Conservation (phyloP, 2,329 filamentous ascomycete species). For the Monascus ruber region DNA sequence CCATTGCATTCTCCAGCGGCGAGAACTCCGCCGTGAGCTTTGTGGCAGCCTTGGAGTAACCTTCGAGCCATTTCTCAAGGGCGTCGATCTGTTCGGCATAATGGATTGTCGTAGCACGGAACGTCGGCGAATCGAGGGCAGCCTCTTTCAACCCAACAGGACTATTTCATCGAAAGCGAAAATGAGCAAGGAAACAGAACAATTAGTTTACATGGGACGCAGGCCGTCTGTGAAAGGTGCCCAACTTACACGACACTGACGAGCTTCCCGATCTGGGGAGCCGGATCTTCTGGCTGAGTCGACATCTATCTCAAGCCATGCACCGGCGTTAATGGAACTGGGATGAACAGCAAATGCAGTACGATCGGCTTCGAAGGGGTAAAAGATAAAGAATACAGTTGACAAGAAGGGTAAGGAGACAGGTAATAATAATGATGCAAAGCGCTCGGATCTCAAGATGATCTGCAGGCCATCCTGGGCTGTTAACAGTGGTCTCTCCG, state of each 20-base stretch:
- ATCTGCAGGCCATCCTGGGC: no score
- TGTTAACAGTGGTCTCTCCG: no score
- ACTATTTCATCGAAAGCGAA: constrained; percentile 23
- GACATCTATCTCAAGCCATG: constrained; percentile 31
- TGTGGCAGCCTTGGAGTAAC: constrained; percentile 51
- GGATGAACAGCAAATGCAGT: background rate
- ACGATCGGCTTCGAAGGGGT: background rate
- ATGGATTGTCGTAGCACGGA: constrained; percentile 74
- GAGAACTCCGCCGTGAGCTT: constrained; percentile 55
- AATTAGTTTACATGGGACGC: background rate
- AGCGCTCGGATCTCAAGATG: no score
- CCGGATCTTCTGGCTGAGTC: constrained; percentile 24
- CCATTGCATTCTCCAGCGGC: constrained; percentile 68
- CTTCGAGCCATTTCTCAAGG: constrained; percentile 84
- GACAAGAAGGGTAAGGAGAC: constrained; percentile 4
- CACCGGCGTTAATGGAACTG: constrained; percentile 12
- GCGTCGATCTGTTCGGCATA: constrained; percentile 86
- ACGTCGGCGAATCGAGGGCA: constrained; percentile 89
- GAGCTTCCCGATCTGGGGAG: constrained; percentile 33
- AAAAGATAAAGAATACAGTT: constrained; percentile 2
- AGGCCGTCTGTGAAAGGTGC: background rate
- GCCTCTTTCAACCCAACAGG: constrained; percentile 90
- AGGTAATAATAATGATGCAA: no score
- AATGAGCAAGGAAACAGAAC: no score
- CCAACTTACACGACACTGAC: constrained; percentile 35